Evolutionary conservation across 192 early-diverging fungal genomes (phyloP), one percentile per base, ranked within the genome.

Genomic region (Coemansia sp.): DNA sequence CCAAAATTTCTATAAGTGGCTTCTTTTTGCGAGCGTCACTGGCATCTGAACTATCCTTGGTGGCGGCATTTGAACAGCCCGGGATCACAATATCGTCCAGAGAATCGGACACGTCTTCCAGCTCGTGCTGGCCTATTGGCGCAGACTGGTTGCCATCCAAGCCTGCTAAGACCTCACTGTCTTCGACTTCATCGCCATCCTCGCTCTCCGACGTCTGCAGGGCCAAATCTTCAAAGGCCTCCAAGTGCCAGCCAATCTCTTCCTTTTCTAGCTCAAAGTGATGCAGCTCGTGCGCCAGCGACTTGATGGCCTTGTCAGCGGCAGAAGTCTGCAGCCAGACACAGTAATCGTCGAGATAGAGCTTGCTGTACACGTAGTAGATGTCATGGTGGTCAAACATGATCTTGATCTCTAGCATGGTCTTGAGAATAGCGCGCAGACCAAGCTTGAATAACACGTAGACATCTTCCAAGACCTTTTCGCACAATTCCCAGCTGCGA

Each of bases 291-390:
- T 89, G 89, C 1, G 92, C 95, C 37, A 99, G 78, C 10, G 91
- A 90, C 67, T 84, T 83, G 4, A 98, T 64, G 19, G 82, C 82
- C 57, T 87, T 87, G 29, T 96, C 94, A 63, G 88, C 91, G 66
- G 92, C 85, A 46, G 81, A 12, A 2, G 70, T 85, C 66, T 96
- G 95, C 45, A 96, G 84, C 97, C 97, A 99, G 21, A 94, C 85
- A 77, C 95, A 98, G 76, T 99, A 99, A 75, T 99, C 96, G 73
- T 95, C 95, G 17, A 99, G 39, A 75, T 84, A 97, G 19, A 97
- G 77, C 78, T 93, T 90, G 73, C 92, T 89, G 63, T 97, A 92
- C 6, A 97, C 75, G 72, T 95, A 96, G 72, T 91, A 94, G 0
- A 88, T 72, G 66, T 99, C 96, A 63, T 99, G 91, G 69, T 88